phyloP scores from a whole-genome alignment of 1,284 basidiomycete species.

The Entoloma clypeatum region DNA sequence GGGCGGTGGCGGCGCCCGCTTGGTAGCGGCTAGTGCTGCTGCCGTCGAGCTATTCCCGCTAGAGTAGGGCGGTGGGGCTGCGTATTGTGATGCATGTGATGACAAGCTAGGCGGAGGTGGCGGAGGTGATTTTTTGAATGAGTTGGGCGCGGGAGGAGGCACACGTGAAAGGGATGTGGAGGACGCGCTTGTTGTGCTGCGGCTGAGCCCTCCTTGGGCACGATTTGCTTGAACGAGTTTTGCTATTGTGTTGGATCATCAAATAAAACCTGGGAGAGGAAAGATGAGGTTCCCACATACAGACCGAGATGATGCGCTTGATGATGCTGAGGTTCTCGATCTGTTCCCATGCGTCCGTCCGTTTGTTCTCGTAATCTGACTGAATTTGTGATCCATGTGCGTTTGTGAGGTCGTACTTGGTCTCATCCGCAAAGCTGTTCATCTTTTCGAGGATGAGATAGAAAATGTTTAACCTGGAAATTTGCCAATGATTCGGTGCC shows the following conservation, averaged over 20 bases:
- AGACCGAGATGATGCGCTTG: constrained; percentile 80
- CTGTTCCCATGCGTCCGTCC: constrained; percentile 73
- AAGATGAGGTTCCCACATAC: constrained; percentile 42
- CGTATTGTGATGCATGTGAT: constrained; percentile 42
- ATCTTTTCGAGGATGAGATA: constrained; percentile 94
- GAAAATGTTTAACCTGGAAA: constrained; percentile 83
- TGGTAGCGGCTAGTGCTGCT: constrained; percentile 46
- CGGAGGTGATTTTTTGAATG: constrained; percentile 44
- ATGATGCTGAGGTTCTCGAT: constrained; percentile 78
- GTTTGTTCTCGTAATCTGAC: constrained; percentile 73
- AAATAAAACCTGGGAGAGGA: constrained; percentile 1
- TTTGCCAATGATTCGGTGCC: constrained; percentile 1
- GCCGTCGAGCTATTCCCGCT: constrained; percentile 30
- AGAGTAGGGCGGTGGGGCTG: constrained; percentile 51
- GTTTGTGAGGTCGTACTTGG: constrained; percentile 73
- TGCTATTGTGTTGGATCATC: constrained; percentile 36
- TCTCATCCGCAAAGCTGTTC: constrained; percentile 77
- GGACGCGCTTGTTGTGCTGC: constrained; percentile 43
- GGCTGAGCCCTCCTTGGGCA: constrained; percentile 37
- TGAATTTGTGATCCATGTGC: constrained; percentile 70
- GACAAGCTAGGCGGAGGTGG: constrained; percentile 37
- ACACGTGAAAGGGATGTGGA: constrained; percentile 37
- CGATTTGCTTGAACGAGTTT: constrained; percentile 60
- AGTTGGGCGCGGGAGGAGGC: constrained; percentile 42
- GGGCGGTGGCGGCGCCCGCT: constrained; percentile 85